phyloP scores from a whole-genome alignment of 495 filamentous ascomycete species.

The Neurospora pannonica region DNA sequence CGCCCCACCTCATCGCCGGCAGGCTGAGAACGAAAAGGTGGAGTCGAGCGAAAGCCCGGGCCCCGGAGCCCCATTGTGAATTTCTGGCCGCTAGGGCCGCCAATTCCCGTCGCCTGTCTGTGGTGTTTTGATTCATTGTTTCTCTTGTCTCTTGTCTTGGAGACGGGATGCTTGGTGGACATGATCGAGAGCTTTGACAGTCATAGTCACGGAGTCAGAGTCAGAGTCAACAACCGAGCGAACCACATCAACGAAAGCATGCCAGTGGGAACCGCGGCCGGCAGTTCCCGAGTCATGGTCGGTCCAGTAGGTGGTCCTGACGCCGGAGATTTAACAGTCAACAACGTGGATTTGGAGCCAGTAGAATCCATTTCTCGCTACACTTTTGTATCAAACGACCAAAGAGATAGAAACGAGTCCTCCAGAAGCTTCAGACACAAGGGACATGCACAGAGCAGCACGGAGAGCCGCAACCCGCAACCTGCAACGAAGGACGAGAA shows the following conservation, averaged over 20 bases:
- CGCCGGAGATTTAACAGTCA: neutral
- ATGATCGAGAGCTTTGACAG: neutral
- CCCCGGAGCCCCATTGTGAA: neutral
- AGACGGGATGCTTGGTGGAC: neutral
- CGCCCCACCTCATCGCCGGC: neutral
- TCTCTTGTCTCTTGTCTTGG: neutral
- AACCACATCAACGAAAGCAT: neutral
- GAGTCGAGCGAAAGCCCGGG: neutral
- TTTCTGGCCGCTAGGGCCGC: neutral
- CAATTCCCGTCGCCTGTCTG: neutral
- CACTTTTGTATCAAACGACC: neutral
- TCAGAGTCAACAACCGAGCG: neutral
- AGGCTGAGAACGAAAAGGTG: neutral
- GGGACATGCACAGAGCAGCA: neutral
- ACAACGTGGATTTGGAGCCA: neutral
- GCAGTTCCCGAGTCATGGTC: neutral
- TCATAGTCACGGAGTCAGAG: neutral
- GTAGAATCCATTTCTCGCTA: neutral
- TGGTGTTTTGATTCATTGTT: neutral
- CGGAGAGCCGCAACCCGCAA: neutral
- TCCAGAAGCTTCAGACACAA: neutral
- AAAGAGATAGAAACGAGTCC: neutral
- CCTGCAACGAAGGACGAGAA: neutral
- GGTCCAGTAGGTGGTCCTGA: neutral
- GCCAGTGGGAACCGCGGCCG: neutral